Evolutionary conservation across 2,329 filamentous ascomycete species (phyloP).

Genomic region (Lasiodiplodia hormozganensis): DNA sequence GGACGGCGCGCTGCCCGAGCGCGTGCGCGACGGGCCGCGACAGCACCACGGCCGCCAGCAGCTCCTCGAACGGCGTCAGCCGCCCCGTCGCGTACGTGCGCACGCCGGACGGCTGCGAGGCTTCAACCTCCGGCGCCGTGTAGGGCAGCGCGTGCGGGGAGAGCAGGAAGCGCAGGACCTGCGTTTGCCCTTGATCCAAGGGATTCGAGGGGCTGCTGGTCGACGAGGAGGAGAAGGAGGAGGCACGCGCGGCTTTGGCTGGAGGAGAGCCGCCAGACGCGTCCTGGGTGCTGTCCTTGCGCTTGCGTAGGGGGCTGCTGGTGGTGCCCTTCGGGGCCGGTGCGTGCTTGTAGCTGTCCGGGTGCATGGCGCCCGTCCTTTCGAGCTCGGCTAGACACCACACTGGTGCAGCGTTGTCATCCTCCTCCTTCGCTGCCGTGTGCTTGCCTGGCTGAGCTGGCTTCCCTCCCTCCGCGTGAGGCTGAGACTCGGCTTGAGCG

Average conservation of each 20-base stretch:
- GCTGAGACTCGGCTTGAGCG: neutral
- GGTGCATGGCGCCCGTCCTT: slow-evolving; percentile 9
- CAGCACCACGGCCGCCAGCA: slow-evolving; percentile 53
- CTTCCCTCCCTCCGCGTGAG: neutral
- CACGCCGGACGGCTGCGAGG: neutral
- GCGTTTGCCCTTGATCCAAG: neutral
- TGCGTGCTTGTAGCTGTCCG: neutral
- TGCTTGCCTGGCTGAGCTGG: neutral
- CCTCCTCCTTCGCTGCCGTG: neutral
- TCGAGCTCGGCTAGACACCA: slow-evolving; percentile 22
- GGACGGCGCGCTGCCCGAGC: slow-evolving; percentile 52
- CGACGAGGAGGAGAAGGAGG: no score
- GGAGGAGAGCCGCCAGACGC: neutral
- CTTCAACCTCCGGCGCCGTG: neutral
- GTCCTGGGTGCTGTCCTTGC: slow-evolving; percentile 2
- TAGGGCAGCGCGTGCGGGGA: neutral
- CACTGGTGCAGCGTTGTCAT: neutral
- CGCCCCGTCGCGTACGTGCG: slow-evolving; percentile 31
- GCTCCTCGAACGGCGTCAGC: slow-evolving; percentile 53
- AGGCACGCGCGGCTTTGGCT: neutral
- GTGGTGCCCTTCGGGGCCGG: neutral
- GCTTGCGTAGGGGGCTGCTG: slow-evolving; percentile 2
- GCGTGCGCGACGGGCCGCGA: slow-evolving; percentile 54
- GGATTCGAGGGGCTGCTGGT: no score
- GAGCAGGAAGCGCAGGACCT: slow-evolving; percentile 15